A percentile compares a stretch with the other conserved stretches of the same genome.
Conservation (phyloP, 176 grass and related monocot species). For the Rhynchospora breviuscula region DNA sequence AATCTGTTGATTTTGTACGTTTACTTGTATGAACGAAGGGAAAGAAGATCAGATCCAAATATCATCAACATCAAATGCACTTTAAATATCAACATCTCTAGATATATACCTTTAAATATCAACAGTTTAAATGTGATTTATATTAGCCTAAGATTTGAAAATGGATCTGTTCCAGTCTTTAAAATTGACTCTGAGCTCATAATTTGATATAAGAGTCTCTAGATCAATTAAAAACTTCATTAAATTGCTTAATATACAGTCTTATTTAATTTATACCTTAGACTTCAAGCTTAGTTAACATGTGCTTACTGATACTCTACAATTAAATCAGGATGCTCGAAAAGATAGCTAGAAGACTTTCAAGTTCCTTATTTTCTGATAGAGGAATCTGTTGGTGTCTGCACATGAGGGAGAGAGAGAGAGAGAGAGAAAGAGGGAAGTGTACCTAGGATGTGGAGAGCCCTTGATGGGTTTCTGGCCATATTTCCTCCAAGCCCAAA, state of each 20-base stretch:
- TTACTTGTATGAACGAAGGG: not conserved
- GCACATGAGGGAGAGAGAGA: conserved; percentile 29
- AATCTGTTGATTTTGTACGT: not conserved
- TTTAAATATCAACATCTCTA: not conserved
- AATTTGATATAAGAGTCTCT: not conserved
- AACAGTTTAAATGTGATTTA: not conserved
- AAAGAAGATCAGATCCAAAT: not conserved
- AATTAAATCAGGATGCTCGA: conserved; percentile 3
- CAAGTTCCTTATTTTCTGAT: conserved; percentile 20
- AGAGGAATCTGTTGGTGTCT: conserved; percentile 36
- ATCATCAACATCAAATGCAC: not conserved
- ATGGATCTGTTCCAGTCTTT: conserved; percentile 13
- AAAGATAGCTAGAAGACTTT: conserved; percentile 17
- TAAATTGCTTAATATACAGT: not conserved
- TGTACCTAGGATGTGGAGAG: conserved; percentile 88
- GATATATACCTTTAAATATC: not conserved
- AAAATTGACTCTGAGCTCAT: not conserved
- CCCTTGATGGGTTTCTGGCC: conserved; percentile 99
- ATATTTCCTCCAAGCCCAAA: conserved; percentile 99
- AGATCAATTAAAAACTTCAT: not conserved
- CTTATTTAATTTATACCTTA: conserved; percentile 19
- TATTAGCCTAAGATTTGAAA: not conserved
- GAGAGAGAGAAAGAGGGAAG: not conserved
- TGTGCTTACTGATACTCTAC: conserved; percentile 28
- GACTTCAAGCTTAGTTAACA: conserved; percentile 29